Percentiles rank a stretch among this genome's conserved stretches.
phyloP scores from a whole-genome alignment of 2,329 filamentous ascomycete genomes.

The Fusarium vanettenii region DNA sequence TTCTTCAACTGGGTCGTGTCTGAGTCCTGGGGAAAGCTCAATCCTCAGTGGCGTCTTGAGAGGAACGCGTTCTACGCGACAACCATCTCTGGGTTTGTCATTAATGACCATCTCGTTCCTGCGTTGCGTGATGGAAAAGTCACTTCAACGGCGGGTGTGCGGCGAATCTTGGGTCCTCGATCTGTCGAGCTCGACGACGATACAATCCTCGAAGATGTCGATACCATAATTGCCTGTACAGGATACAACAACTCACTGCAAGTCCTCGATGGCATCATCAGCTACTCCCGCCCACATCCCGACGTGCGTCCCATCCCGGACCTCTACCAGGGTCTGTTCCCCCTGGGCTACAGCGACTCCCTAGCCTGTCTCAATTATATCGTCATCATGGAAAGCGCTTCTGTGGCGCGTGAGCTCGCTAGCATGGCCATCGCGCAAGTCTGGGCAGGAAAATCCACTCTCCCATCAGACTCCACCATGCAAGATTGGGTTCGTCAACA shows the following conservation, averaged over 20 bases:
- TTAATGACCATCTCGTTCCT: constrained; percentile 35
- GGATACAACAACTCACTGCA: constrained; percentile 46
- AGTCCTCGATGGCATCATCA: constrained; percentile 22
- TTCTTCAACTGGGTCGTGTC: constrained; percentile 22
- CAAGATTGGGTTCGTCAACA: constrained; percentile 29
- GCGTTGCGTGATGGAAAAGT: constrained; percentile 23
- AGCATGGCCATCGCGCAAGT: constrained; percentile 55
- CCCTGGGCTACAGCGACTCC: constrained; percentile 52
- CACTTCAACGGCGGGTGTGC: constrained; percentile 11
- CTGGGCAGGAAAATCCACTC: constrained; percentile 50
- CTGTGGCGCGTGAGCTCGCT: constrained; percentile 53
- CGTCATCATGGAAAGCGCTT: constrained; percentile 47
- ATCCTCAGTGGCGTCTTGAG: constrained; percentile 32
- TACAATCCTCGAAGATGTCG: constrained; percentile 37
- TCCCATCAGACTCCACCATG: constrained; percentile 52
- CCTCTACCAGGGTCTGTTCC: constrained; percentile 57
- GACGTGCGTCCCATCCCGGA: constrained; percentile 42
- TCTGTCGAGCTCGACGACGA: constrained; percentile 42
- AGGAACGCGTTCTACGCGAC: constrained; percentile 18
- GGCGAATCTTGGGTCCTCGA: constrained; percentile 30
- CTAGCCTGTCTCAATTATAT: constrained; percentile 54
- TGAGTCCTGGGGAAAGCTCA: constrained; percentile 28
- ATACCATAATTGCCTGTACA: constrained; percentile 48
- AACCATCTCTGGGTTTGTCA: constrained; percentile 18
- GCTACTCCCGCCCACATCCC: constrained; percentile 10